A percentile compares a stretch with the other conserved stretches of the same genome.
These are phyloP conservation scores for Primulina huaijiensis DNA, from an alignment of 257 asterid genomes.

Conservation along the genomic window DNA sequence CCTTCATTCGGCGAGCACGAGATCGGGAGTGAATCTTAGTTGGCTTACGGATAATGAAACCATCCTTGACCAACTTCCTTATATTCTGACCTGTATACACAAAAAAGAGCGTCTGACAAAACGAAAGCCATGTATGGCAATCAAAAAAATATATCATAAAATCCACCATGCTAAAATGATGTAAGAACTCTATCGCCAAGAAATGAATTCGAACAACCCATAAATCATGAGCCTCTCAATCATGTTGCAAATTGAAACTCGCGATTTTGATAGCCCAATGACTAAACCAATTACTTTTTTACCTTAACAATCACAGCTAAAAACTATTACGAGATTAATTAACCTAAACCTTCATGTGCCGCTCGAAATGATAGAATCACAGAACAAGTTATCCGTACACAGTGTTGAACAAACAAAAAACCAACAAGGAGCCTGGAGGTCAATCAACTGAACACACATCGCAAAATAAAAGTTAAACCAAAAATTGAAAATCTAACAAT, in stretches of 20 bases:
- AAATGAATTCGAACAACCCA: no score
- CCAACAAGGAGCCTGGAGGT: no score
- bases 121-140: not conserved
- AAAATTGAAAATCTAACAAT: no score
- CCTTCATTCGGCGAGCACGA: conserved; percentile 32
- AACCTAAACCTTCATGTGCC: not conserved
- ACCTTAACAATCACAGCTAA: no score
- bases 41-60: conserved; percentile 30
- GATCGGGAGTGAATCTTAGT: conserved; percentile 29
- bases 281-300: no score
- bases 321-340: no score
- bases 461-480: not conserved
- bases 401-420: not conserved
- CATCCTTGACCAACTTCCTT: conserved; percentile 23
- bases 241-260: not conserved
- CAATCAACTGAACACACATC: no score
- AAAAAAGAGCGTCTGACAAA: not conserved
- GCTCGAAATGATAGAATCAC: not conserved
- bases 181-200: not conserved
- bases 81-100: conserved; percentile 22
- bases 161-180: not conserved
- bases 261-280: no score
- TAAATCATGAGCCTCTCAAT: no score
- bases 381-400: not conserved
- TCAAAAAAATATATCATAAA: not conserved